Conservation (phyloP, 352 stramenopile genomes). For the Globisporangium echinulatum region DNA sequence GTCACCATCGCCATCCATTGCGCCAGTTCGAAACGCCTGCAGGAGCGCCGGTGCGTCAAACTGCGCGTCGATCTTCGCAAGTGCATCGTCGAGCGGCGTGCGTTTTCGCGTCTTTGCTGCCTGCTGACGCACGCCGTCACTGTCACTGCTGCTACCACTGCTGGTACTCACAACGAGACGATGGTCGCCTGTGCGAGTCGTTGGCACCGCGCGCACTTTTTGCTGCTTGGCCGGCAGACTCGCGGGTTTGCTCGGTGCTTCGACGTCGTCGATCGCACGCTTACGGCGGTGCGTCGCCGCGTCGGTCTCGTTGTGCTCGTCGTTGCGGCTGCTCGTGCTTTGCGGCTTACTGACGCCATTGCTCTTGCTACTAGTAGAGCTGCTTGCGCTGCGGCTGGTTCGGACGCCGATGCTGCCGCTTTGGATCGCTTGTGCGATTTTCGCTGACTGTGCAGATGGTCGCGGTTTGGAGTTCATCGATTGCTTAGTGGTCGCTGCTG, state of each 20-base stretch:
- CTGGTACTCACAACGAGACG: not conserved
- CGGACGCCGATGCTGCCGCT: not conserved
- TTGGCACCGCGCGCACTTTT: conserved; percentile 2
- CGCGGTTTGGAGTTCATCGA: too few species aligned
- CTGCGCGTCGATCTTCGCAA: conserved; percentile 11
- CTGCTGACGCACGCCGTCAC: not conserved
- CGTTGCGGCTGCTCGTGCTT: not conserved
- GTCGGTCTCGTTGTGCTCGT: not conserved
- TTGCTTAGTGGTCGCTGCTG: not conserved
- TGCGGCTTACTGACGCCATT: not conserved
- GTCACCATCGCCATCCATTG: not conserved
- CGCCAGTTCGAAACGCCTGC: not conserved
- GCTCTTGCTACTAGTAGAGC: not conserved
- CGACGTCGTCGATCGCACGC: conserved; percentile 10
- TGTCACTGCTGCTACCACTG: conserved; percentile 1
- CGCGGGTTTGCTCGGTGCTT: conserved; percentile 11
- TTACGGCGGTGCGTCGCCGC: conserved; percentile 7
- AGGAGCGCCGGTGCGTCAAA: conserved; percentile 4
- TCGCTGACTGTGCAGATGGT: not conserved
- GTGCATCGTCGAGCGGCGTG: conserved; percentile 9
- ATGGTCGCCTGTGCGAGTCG: not conserved
- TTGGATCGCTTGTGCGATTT: not conserved
- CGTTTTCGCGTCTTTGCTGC: not conserved
- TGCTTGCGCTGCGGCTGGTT: not conserved
- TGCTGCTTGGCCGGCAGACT: conserved; percentile 9